Evolutionary conservation across 768 basidiomycete genomes (phyloP).

Genomic region (Auriscalpium vulgare): DNA sequence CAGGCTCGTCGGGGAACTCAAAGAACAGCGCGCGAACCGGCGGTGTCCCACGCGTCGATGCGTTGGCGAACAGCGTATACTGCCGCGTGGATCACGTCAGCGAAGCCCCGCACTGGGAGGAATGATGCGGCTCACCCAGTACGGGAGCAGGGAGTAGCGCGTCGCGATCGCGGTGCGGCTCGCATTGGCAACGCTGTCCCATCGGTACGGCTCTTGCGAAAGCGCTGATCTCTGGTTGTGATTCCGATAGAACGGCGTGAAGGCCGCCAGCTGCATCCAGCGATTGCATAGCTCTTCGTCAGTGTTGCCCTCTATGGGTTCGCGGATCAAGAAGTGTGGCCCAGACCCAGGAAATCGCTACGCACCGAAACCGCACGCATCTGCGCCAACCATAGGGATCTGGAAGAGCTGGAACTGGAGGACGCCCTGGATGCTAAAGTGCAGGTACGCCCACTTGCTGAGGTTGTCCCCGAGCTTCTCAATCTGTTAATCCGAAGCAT

Average conservation of each 20-base stretch:
- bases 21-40: constrained; percentile 71
- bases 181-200: constrained; percentile 74
- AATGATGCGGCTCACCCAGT: constrained; percentile 49
- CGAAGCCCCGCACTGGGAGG: neutral
- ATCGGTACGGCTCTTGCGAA: constrained; percentile 73
- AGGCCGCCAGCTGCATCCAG: constrained; percentile 84
- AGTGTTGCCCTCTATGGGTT: constrained; percentile 42
- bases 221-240: constrained; percentile 62
- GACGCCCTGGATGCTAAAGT: constrained; percentile 62
- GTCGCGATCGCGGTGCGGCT: constrained; percentile 63
- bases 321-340: constrained; percentile 2
- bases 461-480: constrained; percentile 69
- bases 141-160: constrained; percentile 66
- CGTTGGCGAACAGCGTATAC: constrained; percentile 70
- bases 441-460: constrained; percentile 68
- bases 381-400: constrained; percentile 78
- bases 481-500: no score
- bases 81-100: constrained; percentile 16
- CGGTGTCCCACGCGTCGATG: constrained; percentile 57
- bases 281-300: constrained; percentile 77
- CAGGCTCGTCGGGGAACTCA: constrained; percentile 67
- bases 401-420: constrained; percentile 82
- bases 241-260: constrained; percentile 77
- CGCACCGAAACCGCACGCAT: constrained; percentile 61
- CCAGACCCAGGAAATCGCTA: constrained; percentile 11